A percentile compares a stretch with the other conserved stretches of the same genome.
Evolutionary conservation across 371 early-diverging fungal species (phyloP).

Genomic region (Mortierella sp.): DNA sequence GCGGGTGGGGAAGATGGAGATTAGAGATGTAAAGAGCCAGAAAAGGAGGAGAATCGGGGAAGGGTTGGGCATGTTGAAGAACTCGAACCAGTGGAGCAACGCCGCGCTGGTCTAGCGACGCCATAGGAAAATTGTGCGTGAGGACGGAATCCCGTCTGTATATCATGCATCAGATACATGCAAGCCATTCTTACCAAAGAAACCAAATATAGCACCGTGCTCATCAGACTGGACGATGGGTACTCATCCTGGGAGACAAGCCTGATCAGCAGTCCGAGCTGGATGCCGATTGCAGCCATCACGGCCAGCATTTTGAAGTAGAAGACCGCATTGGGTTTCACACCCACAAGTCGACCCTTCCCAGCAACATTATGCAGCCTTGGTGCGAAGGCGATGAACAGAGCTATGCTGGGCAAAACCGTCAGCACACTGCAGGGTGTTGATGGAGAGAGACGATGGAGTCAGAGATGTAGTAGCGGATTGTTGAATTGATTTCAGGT

Average conservation of each 20-base stretch:
- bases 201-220: slow-evolving; percentile 7
- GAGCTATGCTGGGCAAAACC: slow-evolving; percentile 55
- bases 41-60: slow-evolving; percentile 77
- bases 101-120: slow-evolving; percentile 59
- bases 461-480: background rate
- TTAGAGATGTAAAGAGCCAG: slow-evolving; percentile 71
- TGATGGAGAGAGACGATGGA: background rate
- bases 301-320: slow-evolving; percentile 1
- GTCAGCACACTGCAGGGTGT: slow-evolving; percentile 22
- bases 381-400: slow-evolving; percentile 60
- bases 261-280: slow-evolving; percentile 5
- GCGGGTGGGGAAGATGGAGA: slow-evolving; percentile 68
- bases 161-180: background rate
- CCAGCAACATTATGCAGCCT: slow-evolving; percentile 53
- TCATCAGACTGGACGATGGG: slow-evolving; percentile 32
- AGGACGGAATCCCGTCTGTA: background rate
- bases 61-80: slow-evolving; percentile 69
- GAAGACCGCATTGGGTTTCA: background rate
- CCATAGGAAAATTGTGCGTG: background rate
- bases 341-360: slow-evolving; percentile 18
- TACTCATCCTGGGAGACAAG: background rate
- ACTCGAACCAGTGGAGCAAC: slow-evolving; percentile 74
- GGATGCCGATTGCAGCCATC: slow-evolving; percentile 6
- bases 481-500: slow-evolving; percentile 6
- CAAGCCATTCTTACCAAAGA: slow-evolving; percentile 8